phyloP scores from a whole-genome alignment of 371 early-diverging fungal genomes.

The Mucor sp. region DNA sequence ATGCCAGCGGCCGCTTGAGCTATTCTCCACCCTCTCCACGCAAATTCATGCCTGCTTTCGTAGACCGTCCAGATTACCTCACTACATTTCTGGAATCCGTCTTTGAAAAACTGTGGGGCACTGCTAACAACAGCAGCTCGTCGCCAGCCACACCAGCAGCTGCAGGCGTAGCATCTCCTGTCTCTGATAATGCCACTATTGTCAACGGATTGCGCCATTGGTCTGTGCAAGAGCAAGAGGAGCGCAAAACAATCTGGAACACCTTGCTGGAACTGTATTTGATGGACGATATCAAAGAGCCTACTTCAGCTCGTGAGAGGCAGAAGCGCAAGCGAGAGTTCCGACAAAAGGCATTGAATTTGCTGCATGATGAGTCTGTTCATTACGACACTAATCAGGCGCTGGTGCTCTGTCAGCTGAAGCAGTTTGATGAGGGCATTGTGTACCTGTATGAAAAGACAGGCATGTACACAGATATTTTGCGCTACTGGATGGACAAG shows the following conservation, averaged over 20 bases:
- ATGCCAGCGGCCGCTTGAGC: conserved; percentile 4
- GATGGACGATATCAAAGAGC: conserved; percentile 9
- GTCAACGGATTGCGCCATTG: neutral
- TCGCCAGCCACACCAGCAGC: conserved; percentile 10
- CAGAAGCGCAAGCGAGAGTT: conserved; percentile 34
- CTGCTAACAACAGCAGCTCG: neutral
- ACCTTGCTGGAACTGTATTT: conserved; percentile 92
- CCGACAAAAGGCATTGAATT: conserved; percentile 39
- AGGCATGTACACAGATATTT: conserved; percentile 78
- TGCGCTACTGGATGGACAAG: conserved; percentile 81
- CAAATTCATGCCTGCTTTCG: conserved; percentile 74
- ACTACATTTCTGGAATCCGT: conserved; percentile 76
- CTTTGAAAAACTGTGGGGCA: conserved; percentile 59
- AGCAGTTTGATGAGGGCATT: conserved; percentile 81
- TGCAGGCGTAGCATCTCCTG: neutral
- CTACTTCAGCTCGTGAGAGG: conserved; percentile 19
- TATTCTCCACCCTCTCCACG: conserved; percentile 60
- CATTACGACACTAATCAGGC: conserved; percentile 91
- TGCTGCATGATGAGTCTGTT: conserved; percentile 53
- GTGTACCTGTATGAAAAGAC: conserved; percentile 86
- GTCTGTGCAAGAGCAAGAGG: conserved; percentile 54
- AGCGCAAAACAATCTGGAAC: conserved; percentile 79
- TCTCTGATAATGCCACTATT: neutral
- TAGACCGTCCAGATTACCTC: conserved; percentile 71
- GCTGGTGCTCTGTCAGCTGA: conserved; percentile 83